Conservation (phyloP, 345 rosid genomes). For the Excoecaria cochinchinensis region DNA sequence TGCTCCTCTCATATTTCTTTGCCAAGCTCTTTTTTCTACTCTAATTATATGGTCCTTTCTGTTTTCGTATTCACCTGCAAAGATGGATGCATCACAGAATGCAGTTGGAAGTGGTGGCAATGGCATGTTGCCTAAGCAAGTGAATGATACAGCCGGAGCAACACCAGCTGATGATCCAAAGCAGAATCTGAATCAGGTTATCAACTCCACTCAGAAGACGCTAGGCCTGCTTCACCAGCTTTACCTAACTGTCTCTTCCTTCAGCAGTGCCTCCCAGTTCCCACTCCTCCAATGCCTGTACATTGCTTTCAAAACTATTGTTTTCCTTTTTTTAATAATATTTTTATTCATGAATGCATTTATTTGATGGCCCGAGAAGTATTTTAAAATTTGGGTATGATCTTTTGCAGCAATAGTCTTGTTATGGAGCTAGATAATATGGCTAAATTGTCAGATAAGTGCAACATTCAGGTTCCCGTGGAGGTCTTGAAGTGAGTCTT, state of each 20-base stretch:
- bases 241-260: slow-evolving; percentile 72
- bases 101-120: slow-evolving; percentile 45
- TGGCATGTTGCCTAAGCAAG: slow-evolving; percentile 21
- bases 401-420: slow-evolving; percentile 58
- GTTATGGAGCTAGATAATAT: slow-evolving; percentile 82
- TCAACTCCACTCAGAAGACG: slow-evolving; percentile 73
- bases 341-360: not conserved
- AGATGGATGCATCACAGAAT: slow-evolving; percentile 52
- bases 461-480: slow-evolving; percentile 83
- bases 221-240: slow-evolving; percentile 82
- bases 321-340: not conserved
- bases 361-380: not conserved
- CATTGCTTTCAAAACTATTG: slow-evolving; percentile 4
- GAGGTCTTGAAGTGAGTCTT: slow-evolving; percentile 75
- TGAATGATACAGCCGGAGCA: slow-evolving; percentile 21
- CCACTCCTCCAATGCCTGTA: slow-evolving; percentile 96
- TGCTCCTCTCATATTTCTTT: not conserved
- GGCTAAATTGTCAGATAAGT: slow-evolving; percentile 81
- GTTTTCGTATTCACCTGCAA: not conserved
- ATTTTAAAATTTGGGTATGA: slow-evolving; percentile 1
- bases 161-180: slow-evolving; percentile 51
- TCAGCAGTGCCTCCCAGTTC: slow-evolving; percentile 77
- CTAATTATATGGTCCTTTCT: not conserved
- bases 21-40: not conserved
- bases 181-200: slow-evolving; percentile 70